Evolutionary conservation across 495 filamentous ascomycete genomes (phyloP), one percentile per base, ranked within the genome.

Genomic region (Pyronema domesticum): DNA sequence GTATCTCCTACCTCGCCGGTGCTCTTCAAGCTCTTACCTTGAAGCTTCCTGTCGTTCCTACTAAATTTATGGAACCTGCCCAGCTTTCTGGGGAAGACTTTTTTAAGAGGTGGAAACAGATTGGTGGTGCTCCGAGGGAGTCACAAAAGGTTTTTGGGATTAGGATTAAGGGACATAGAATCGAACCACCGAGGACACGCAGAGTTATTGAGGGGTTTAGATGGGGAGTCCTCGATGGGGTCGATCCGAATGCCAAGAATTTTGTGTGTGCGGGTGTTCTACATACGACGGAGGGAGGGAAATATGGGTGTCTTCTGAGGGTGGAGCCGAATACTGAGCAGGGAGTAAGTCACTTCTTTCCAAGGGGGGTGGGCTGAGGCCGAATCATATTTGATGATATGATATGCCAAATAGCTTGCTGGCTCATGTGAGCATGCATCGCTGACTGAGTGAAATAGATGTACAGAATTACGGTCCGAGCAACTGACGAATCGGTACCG

Each of bases 61-160:
- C 95, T 64, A 93, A 95, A 59, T 99, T 91, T 69, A 94, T 96
- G 88, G 88, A 94, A 55, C 78, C 83, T 0, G 89, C 93, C 0
- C 76, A 83, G 39, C 68, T 99, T 37, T 75, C 75, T 7, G 79
- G 80, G 0, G 91, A 95, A 47, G 91, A 96, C 57, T 99, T 96
- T 70, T 99, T 99, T 73, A 95, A 91, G 72, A 75, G 93, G 17
- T 99, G 93, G 93, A 86, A 91, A 68, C 93, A 99, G 68, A 96
- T 99, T 61, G 93, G 93, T 14, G 87, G 84, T 6, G 74, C 74
- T 1, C 84, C 88, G 6, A 74, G 94, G 9, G 93, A 99, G 65
- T 77, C 82, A 0, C 93, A 99, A 67, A 72, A 76, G 39, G 83
- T 95, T 6, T 93, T 96, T 67, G 81, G 81, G 0, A 67, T 85